A percentile compares a stretch with the other conserved stretches of the same genome.
phyloP scores from a whole-genome alignment of 148 eudicot species.

The Pouteria glomerata region DNA sequence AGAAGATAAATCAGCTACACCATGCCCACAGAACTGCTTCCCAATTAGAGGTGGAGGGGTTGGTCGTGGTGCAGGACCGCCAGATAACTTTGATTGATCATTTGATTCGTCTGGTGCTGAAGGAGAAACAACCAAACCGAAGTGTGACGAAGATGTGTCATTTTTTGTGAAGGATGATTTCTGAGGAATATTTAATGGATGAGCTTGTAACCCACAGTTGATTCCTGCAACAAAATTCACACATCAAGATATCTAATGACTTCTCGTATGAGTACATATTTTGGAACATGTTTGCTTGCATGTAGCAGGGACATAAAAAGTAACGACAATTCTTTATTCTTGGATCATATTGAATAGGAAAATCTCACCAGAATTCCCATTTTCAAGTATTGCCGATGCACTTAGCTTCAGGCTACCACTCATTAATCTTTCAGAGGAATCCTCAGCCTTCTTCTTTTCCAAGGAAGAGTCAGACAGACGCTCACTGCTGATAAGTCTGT shows the following conservation, averaged over 20 bases:
- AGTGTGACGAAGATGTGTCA: constrained; percentile 20
- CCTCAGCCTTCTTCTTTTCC: constrained; percentile 24
- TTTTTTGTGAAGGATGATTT: constrained; percentile 23
- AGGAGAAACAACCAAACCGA: constrained; percentile 20
- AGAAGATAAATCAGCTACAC: constrained; percentile 25
- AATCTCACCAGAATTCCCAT: constrained; percentile 23
- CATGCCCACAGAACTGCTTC: constrained; percentile 20
- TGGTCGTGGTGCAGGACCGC: constrained; percentile 20
- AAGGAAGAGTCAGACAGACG: constrained; percentile 21
- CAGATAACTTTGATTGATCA: constrained; percentile 18
- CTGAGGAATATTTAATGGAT: constrained; percentile 18
- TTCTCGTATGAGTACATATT: too few relatives aligned
- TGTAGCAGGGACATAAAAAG: neutral
- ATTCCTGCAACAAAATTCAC: constrained; percentile 31
- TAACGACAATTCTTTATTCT: neutral
- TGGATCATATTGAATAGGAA: neutral
- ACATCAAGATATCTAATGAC: too few relatives aligned
- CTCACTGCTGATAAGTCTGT: constrained; percentile 21
- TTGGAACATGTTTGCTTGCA: too few relatives aligned
- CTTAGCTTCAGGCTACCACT: constrained; percentile 29
- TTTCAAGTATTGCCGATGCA: constrained; percentile 23
- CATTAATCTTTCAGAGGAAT: constrained; percentile 22
- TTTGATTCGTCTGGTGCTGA: constrained; percentile 22
- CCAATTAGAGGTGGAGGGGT: constrained; percentile 21
- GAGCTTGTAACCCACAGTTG: constrained; percentile 26